Evolutionary conservation across 129 eudicot genomes (phyloP), one percentile per base, ranked within the genome.

Genomic region (Flaveria trinervia): DNA sequence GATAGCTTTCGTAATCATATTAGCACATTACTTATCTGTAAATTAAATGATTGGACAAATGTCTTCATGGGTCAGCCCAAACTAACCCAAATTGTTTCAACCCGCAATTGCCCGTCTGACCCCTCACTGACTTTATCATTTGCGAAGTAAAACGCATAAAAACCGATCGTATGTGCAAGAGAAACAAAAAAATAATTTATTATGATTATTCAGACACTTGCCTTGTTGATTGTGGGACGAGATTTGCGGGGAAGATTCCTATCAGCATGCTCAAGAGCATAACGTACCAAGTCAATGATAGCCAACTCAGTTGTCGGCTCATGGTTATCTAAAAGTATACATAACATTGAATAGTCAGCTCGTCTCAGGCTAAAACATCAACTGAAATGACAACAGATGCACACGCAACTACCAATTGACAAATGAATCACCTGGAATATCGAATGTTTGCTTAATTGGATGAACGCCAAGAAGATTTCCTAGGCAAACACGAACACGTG

Each of bases 181-280:
- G 7, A 10, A 22, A 71, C 2, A 41, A 7, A 69, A 23, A 70
- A 15, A 59, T n/a, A 70, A 10, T 9, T 33, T 20, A 68, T n/a
- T 4, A 16, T 16, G 50, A 45, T 49, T 25, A 22, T 45, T 16
- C 23, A 49, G 18, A 44, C n/a, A 73, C 79, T 82, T 61, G 70
- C 96, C 89, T 88, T 84, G 65, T 18, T 15, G 51, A 46, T 50
- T 9, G 1, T 0, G 59, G 65, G 26, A 75, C 28, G 52, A 75
- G 79, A 36, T 78, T 85, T 88, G 67, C 52, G 14, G 65, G 96
- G 95, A 76, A 90, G 89, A 55, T 90, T 86, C 51, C 87, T 86
- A 72, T 93, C 98, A n/a, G 98, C 92, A 39, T 81, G 98, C 82
- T 90, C 98, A 17, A 93, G 90, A 80, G 89, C 86, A 68, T 85